These are phyloP conservation scores for Russula earlei DNA, from an alignment of 768 basidiomycete species.

Conservation along the genomic window DNA sequence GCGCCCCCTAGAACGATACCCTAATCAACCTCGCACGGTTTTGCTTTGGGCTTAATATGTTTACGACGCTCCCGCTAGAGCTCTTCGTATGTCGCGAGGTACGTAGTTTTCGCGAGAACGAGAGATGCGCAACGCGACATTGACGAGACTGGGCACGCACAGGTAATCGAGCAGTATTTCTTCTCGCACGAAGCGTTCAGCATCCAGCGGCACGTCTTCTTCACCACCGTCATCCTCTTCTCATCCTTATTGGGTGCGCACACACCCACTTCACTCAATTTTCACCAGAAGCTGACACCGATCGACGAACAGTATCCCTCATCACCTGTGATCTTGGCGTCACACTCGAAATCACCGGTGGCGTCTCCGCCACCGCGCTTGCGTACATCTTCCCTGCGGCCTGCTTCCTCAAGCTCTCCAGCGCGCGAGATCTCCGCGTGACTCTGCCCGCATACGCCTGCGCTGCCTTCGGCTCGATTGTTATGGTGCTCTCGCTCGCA, in stretches of 20 bases:
- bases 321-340: slow-evolving; percentile 96
- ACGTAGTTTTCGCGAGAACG: neutral
- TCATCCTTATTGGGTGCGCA: slow-evolving; percentile 71
- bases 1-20: slow-evolving; percentile 52
- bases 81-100: slow-evolving; percentile 97
- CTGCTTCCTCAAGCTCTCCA: slow-evolving; percentile 72
- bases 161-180: slow-evolving; percentile 95
- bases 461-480: slow-evolving; percentile 61
- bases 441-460: slow-evolving; percentile 65
- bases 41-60: slow-evolving; percentile 95
- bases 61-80: slow-evolving; percentile 92
- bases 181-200: slow-evolving; percentile 83
- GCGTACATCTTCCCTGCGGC: slow-evolving; percentile 90
- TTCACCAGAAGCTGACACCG: neutral
- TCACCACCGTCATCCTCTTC: slow-evolving; percentile 79
- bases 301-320: slow-evolving; percentile 57
- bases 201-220: slow-evolving; percentile 76
- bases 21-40: slow-evolving; percentile 93
- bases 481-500: slow-evolving; percentile 69
- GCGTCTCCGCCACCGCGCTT: slow-evolving; percentile 83
- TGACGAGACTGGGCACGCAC: neutral
- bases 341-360: slow-evolving; percentile 97
- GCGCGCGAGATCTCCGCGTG: slow-evolving; percentile 57
- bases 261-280: neutral
- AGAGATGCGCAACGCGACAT: too few relatives aligned